Evolutionary conservation across 2,329 filamentous ascomycete genomes (phyloP), one percentile per base, ranked within the genome.

Genomic region (Periconia digitata): DNA sequence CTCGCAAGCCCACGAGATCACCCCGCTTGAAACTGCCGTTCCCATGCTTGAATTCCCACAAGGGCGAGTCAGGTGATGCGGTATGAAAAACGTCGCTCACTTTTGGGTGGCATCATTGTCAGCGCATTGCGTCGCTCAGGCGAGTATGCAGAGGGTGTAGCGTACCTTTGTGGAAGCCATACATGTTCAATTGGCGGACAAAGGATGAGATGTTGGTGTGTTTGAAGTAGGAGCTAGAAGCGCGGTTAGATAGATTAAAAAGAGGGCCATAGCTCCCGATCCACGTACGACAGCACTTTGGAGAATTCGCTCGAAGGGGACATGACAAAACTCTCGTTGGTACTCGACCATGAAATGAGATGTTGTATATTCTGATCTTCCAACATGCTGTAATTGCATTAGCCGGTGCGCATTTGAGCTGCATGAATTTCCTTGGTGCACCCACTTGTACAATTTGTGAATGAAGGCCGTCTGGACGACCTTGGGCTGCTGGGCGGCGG

Each of bases 161-260:
- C 55, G 24, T 72, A 95, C 92, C 92, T 88, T 99, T 99, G 71
- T 99, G 94, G 72, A 99, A 99, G 6, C 94, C 94, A 63, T 99
- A 99, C 94, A 99, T 99, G 70, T 99, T 99, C 43, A 99, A 76
- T 74, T 99, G 94, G 41, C 94, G 85, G 42, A 99, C 94, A 71
- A 99, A 99, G 1, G 94, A 97, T 10, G 94, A 97, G 52, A 97
- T 96, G 67, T 99, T 99, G 60, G 92, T 99, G 71, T 99, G 94
- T 67, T 99, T 99, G 72, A 99, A 99, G 70, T 99, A 99, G 83
- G 95, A 91, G 46, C 92, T 96, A 63, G 54, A 50, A 18, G 32
- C 44, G 45, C 42, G 52, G 56, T 60, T 54, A 61, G 55, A 40
- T 60, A 67, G 53, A 61, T 61, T 60, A 60, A 63, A 59, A 50